Evolutionary conservation across 1,139 yeast species (phyloP).

Genomic region (Lodderomyces parapsilosis): DNA sequence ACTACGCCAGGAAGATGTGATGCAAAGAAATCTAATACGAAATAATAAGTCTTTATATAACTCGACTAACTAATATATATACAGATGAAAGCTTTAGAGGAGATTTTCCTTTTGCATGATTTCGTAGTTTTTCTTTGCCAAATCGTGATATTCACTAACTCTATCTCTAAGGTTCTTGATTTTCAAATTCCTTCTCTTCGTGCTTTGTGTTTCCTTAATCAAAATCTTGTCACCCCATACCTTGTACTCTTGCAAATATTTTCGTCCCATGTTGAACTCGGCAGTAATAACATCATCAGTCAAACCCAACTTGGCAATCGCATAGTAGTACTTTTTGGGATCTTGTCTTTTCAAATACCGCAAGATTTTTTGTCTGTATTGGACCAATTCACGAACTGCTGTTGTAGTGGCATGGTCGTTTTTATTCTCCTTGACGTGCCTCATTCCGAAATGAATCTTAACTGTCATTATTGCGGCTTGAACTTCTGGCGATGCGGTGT

Average conservation of each 20-base stretch:
- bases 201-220: constrained; percentile 40
- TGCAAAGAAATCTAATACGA: background rate
- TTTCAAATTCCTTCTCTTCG: constrained; percentile 33
- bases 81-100: constrained; percentile 3
- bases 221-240: constrained; percentile 69
- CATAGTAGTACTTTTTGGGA: constrained; percentile 80
- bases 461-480: constrained; percentile 91
- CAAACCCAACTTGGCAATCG: constrained; percentile 83
- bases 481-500: constrained; percentile 93
- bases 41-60: constrained; percentile 1
- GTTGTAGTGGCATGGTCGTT: constrained; percentile 75
- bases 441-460: constrained; percentile 73
- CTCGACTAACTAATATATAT: background rate
- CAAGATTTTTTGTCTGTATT: constrained; percentile 80
- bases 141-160: constrained; percentile 37
- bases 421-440: constrained; percentile 68
- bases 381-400: constrained; percentile 76
- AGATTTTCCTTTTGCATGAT: constrained; percentile 7
- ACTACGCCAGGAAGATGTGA: constrained; percentile 1
- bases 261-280: constrained; percentile 83
- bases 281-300: constrained; percentile 73
- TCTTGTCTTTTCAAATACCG: constrained; percentile 77
- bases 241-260: constrained; percentile 81
- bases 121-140: constrained; percentile 41
- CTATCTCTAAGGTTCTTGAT: constrained; percentile 39